Evolutionary conservation across 2,329 filamentous ascomycete genomes (phyloP).

Genomic region (Sporothrix pallida): DNA sequence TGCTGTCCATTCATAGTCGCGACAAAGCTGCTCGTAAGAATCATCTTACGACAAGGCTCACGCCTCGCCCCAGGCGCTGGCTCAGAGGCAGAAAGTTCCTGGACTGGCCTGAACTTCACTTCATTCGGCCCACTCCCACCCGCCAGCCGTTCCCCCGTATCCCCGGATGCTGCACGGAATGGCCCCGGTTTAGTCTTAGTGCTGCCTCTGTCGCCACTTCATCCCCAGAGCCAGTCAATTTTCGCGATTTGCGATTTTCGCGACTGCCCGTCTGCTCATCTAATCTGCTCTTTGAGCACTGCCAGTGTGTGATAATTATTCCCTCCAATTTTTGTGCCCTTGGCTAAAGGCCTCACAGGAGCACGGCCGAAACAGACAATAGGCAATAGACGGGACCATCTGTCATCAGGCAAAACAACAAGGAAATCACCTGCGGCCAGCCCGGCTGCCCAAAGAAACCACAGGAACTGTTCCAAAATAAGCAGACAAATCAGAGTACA

Average conservation of each 20-base stretch:
- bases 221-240: background rate
- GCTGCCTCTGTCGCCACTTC: conserved; percentile 18
- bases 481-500: background rate
- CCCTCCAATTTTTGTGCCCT: too few relatives aligned
- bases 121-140: conserved; percentile 28
- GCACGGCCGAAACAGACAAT: conserved; percentile 12
- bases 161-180: conserved; percentile 32
- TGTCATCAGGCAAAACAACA: conserved; percentile 26
- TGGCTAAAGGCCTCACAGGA: conserved; percentile 18
- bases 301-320: background rate
- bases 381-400: conserved; percentile 3
- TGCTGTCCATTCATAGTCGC: background rate
- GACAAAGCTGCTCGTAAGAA: background rate
- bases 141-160: conserved; percentile 33
- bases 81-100: background rate
- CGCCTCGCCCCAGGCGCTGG: background rate
- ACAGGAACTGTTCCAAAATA: background rate
- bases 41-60: background rate
- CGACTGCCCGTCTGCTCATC: background rate
- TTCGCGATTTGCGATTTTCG: background rate
- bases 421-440: background rate
- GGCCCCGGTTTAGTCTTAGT: conserved; percentile 30
- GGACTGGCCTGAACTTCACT: background rate
- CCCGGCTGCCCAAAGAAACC: background rate
- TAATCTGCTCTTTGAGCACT: background rate